Evolutionary conservation across 2,329 filamentous ascomycete species (phyloP), one percentile per base, ranked within the genome.

Genomic region (Xylaria sp.): DNA sequence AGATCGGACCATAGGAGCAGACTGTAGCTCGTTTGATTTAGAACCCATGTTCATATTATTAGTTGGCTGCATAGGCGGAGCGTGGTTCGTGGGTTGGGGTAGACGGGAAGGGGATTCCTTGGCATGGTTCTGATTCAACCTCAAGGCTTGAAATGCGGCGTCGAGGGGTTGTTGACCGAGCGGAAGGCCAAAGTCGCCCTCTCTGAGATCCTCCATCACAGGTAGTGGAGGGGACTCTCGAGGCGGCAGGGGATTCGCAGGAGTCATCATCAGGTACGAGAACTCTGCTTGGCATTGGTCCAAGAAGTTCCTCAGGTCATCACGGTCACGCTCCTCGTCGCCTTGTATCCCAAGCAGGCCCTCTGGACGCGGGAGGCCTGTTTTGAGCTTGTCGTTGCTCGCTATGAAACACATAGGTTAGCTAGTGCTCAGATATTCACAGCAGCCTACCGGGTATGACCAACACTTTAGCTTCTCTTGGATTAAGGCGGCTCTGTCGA

Each of bases 261-360:
- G 89, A 0, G 89, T 88, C 60, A 90, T 85, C 89, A 91, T 90
- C 15, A 91, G 83, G 74, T 91, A 91, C 71, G 89, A 89, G 68
- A 91, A 90, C 75, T 91, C 89, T 72, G 86, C 85, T 78, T 90
- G 85, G 78, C 89, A 89, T 76, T 89, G 88, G 71, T 91, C 89
- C 70, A 91, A 83, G 76, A 90, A 91, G 12, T 81, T 81, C 78
- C 88, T 89, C 58, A 91, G 82, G 65, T 88, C 82, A 51, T 85
- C 85, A 62, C 83, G 79, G 25, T 84, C 82, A 61, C 83, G 78
- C 28, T 84, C 82, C 60, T 86, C 81, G 46, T 79, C 77, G 15
- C 77, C 77, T 49, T 78, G 77, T 39, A 71, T 57, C 25, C 76
- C 76, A 18, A 76, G 23, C 7, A 79, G 62, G 39, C 81, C 83